These are phyloP conservation scores for Penicillium sp. DNA, from an alignment of 2,329 filamentous ascomycete genomes.

Conservation along the genomic window DNA sequence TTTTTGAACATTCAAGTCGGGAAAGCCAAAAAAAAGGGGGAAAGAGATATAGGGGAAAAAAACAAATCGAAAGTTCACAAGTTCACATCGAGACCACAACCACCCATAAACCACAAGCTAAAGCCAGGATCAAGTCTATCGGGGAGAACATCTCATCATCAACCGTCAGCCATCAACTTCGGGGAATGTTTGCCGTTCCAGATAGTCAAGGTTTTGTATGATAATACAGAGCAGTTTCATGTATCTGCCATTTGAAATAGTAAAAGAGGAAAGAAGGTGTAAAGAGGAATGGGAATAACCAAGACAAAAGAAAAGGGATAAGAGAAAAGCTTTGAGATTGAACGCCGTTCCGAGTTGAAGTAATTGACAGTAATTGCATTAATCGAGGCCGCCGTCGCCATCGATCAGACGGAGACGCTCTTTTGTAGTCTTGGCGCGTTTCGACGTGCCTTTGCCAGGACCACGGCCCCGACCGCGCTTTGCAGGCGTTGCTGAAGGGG, in stretches of 20 bases:
- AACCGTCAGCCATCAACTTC: neutral
- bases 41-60: neutral
- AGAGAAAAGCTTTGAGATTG: conserved; percentile 4
- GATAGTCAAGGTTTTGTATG: conserved; percentile 18
- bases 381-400: conserved; percentile 41
- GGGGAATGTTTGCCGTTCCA: neutral
- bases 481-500: conserved; percentile 39
- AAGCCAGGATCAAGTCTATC: conserved; percentile 3
- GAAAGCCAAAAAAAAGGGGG: neutral
- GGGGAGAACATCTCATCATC: neutral
- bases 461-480: conserved; percentile 60
- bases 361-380: conserved; percentile 14
- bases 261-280: conserved; percentile 2
- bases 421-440: conserved; percentile 61
- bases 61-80: neutral
- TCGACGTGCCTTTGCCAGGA: conserved; percentile 55
- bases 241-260: conserved; percentile 12
- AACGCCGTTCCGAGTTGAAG: conserved; percentile 21
- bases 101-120: neutral
- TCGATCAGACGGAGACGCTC: conserved; percentile 47
- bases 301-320: neutral
- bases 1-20: conserved; percentile 1
- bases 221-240: conserved; percentile 25
- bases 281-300: neutral
- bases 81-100: neutral